These are phyloP conservation scores for Fagus sylvatica DNA, from an alignment of 306 rosid species.

Conservation along the genomic window DNA sequence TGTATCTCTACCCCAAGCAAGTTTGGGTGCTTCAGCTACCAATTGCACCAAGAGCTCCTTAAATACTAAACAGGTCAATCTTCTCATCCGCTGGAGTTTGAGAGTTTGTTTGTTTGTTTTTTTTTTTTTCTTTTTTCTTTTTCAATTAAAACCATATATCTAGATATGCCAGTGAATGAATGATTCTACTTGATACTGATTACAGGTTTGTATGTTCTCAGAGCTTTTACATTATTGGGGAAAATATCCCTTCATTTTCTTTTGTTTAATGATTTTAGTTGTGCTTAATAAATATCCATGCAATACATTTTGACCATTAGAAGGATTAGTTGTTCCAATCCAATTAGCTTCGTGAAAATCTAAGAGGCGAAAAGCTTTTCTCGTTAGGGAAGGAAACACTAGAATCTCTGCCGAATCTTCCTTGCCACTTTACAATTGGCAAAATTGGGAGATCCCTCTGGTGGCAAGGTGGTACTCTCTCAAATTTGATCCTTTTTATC, in stretches of 20 bases:
- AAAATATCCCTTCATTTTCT: background rate
- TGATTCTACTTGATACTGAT: background rate
- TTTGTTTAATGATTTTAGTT: background rate
- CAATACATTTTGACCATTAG: background rate
- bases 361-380: too few relatives aligned
- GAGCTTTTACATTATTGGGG: background rate
- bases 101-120: background rate
- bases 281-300: background rate
- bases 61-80: conserved; percentile 29
- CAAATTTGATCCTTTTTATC: too few relatives aligned
- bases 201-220: background rate
- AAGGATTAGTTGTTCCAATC: too few relatives aligned
- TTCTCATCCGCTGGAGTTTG: background rate
- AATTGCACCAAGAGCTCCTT: conserved; percentile 25
- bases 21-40: conserved; percentile 40
- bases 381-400: too few relatives aligned
- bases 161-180: background rate
- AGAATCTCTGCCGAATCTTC: too few relatives aligned
- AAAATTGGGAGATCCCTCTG: too few relatives aligned
- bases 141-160: background rate
- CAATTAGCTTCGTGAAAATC: too few relatives aligned
- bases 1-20: conserved; percentile 48
- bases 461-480: too few relatives aligned
- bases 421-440: too few relatives aligned
- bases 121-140: background rate